phyloP scores from a whole-genome alignment of 257 asterid genomes.

The Solanum dulcamara region DNA sequence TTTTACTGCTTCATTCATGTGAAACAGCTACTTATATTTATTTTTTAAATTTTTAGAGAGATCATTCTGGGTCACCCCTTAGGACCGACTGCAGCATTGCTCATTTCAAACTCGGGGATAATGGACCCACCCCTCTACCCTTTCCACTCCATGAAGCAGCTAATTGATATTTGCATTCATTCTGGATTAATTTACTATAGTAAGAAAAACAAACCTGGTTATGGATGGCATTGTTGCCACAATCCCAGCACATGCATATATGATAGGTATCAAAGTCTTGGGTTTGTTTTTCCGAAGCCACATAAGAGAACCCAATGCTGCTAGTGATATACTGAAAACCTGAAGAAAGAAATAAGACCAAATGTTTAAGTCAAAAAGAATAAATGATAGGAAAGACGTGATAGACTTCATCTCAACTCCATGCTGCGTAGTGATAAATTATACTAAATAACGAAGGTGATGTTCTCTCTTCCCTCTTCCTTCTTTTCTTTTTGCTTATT shows the following conservation, averaged over 20 bases:
- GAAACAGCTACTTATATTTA: background rate
- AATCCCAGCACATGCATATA: conserved; percentile 77
- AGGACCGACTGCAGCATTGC: background rate
- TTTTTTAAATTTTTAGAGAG: background rate
- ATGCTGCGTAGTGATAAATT: background rate
- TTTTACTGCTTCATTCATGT: background rate
- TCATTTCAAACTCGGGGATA: background rate
- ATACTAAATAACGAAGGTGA: background rate
- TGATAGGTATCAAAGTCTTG: conserved; percentile 80
- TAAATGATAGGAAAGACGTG: background rate
- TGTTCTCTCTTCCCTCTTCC: background rate
- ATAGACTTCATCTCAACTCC: background rate
- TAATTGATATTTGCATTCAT: background rate
- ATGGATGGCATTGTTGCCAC: conserved; percentile 96
- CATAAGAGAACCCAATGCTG: conserved; percentile 84
- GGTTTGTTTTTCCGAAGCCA: conserved; percentile 98
- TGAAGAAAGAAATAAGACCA: conserved; percentile 11
- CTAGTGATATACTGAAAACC: conserved; percentile 86
- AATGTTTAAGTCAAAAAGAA: background rate
- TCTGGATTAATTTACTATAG: background rate
- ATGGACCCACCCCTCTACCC: background rate
- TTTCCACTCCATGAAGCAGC: background rate
- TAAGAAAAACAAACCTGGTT: conserved; percentile 35
- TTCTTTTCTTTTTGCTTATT: background rate
- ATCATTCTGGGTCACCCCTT: background rate